These are phyloP conservation scores for Penicillium occitanis DNA, from an alignment of 2,329 filamentous ascomycete genomes.

Conservation along the genomic window DNA sequence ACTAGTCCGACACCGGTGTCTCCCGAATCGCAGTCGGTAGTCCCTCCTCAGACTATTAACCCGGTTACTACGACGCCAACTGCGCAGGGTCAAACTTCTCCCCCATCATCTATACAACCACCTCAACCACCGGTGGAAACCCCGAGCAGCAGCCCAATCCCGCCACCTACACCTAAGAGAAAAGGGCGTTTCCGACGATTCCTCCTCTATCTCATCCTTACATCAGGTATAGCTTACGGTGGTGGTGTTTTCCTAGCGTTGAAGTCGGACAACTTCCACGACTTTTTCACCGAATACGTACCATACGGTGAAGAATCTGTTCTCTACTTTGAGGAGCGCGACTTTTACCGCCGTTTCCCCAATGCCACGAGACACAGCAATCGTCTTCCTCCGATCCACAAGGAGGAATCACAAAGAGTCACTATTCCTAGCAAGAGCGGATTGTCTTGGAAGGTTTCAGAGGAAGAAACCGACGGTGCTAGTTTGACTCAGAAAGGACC, in stretches of 20 bases:
- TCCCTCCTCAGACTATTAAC: slow-evolving; percentile 52
- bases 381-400: slow-evolving; percentile 33
- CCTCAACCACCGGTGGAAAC: slow-evolving; percentile 27
- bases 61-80: slow-evolving; percentile 45
- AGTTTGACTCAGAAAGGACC: slow-evolving; percentile 56
- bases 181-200: slow-evolving; percentile 74
- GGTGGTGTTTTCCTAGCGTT: slow-evolving; percentile 91
- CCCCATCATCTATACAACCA: slow-evolving; percentile 35
- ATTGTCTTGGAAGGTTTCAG: slow-evolving; percentile 74
- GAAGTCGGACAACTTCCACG: slow-evolving; percentile 95
- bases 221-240: slow-evolving; percentile 75
- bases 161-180: slow-evolving; percentile 58
- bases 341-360: slow-evolving; percentile 84
- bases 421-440: slow-evolving; percentile 84
- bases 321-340: slow-evolving; percentile 90
- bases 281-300: slow-evolving; percentile 97
- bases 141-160: slow-evolving; percentile 38
- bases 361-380: slow-evolving; percentile 52
- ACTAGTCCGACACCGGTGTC: slow-evolving; percentile 45
- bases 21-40: slow-evolving; percentile 47
- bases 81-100: slow-evolving; percentile 36
- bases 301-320: slow-evolving; percentile 94
- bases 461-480: slow-evolving; percentile 59
- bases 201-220: slow-evolving; percentile 71
- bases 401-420: slow-evolving; percentile 66